Percentiles rank a stretch among this genome's conserved stretches.
phyloP scores from a whole-genome alignment of 2,329 filamentous ascomycete species.

The Ascochyta koolunga region DNA sequence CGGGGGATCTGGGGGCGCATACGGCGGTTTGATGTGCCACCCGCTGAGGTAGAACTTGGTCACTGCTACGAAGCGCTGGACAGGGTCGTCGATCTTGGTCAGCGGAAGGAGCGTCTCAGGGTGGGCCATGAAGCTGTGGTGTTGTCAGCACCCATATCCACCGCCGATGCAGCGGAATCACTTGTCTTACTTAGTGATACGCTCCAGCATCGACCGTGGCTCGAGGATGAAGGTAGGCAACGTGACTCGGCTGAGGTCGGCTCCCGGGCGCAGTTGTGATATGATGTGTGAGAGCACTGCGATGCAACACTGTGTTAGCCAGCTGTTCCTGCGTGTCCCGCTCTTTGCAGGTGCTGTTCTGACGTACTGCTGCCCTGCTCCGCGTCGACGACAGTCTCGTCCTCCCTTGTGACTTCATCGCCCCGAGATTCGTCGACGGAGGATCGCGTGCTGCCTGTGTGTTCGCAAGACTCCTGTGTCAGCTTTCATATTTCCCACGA shows the following conservation, averaged over 20 bases:
- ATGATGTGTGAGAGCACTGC: constrained; percentile 96
- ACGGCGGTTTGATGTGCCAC: constrained; percentile 99
- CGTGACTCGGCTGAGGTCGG: constrained; percentile 91
- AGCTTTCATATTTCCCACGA: constrained; percentile 17
- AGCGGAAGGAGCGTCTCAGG: constrained; percentile 93
- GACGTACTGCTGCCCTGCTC: constrained; percentile 90
- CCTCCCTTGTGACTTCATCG: constrained; percentile 54
- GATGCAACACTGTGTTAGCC: constrained; percentile 21
- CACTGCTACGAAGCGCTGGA: constrained; percentile 88
- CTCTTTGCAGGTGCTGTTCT: not conserved
- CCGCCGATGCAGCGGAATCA: not conserved
- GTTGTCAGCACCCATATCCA: constrained; percentile 22
- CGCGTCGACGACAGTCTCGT: constrained; percentile 83
- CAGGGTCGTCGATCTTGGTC: constrained; percentile 83
- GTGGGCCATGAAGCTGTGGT: constrained; percentile 93
- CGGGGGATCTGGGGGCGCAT: constrained; percentile 49
- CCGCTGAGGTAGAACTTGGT: constrained; percentile 98
- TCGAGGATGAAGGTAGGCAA: constrained; percentile 98
- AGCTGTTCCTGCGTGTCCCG: not conserved
- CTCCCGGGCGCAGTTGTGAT: constrained; percentile 91
- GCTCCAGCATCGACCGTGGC: constrained; percentile 95
- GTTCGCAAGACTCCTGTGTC: constrained; percentile 14
- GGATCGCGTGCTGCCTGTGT: constrained; percentile 50
- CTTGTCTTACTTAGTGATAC: constrained; percentile 87
- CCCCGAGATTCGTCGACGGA: constrained; percentile 47